A percentile compares a stretch with the other conserved stretches of the same genome.
These are phyloP conservation scores for Apophysomyces elegans DNA, from an alignment of 371 early-diverging fungal genomes.

Conservation along the genomic window DNA sequence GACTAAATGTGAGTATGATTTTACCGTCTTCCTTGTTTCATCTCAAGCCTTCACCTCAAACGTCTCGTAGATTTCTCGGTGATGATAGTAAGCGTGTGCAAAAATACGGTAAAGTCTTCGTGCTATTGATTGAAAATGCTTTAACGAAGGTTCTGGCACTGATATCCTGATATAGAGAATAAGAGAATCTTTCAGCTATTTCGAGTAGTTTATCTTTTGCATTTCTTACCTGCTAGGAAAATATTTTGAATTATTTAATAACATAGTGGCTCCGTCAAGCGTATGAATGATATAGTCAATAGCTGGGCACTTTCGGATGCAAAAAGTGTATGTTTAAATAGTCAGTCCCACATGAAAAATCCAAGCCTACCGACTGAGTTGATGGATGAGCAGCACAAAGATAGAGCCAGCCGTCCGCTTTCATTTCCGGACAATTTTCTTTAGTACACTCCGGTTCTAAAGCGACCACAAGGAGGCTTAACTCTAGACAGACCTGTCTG, in stretches of 20 bases:
- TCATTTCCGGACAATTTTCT: slow-evolving; percentile 90
- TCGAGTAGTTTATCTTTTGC: not conserved
- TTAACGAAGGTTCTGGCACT: slow-evolving; percentile 73
- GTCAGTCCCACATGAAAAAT: not conserved
- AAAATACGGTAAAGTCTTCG: slow-evolving; percentile 94
- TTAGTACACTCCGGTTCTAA: slow-evolving; percentile 81
- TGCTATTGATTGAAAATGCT: slow-evolving; percentile 87
- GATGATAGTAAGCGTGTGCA: slow-evolving; percentile 94
- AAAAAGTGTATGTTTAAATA: not conserved
- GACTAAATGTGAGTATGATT: not conserved
- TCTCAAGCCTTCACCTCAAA: slow-evolving; percentile 67
- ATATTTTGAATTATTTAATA: slow-evolving; percentile 77
- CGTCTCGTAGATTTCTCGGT: slow-evolving; percentile 82
- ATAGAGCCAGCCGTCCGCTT: slow-evolving; percentile 90
- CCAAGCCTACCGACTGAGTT: slow-evolving; percentile 69
- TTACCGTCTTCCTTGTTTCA: not conserved
- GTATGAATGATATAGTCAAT: slow-evolving; percentile 94
- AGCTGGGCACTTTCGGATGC: slow-evolving; percentile 76
- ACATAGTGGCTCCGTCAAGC: slow-evolving; percentile 82
- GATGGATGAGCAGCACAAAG: slow-evolving; percentile 91
- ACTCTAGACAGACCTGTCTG: slow-evolving; percentile 82
- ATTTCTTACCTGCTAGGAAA: slow-evolving; percentile 73
- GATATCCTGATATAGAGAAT: slow-evolving; percentile 52
- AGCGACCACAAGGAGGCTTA: slow-evolving; percentile 76
- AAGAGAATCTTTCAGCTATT: not conserved